Base-by-base conservation (phyloP, 345 rosid species). In the Stellera chamaejasme region DNA sequence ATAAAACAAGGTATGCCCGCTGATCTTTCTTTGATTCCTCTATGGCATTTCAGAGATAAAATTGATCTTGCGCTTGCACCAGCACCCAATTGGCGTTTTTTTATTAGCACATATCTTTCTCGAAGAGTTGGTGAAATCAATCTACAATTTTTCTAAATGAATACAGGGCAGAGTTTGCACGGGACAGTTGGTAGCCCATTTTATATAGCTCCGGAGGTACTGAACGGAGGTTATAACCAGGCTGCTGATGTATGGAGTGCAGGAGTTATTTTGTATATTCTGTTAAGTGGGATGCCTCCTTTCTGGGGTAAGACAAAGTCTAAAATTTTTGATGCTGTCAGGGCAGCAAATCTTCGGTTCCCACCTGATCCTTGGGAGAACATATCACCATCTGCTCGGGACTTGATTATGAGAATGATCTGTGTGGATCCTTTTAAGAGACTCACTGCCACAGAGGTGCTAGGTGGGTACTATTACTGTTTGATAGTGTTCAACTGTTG, bases 171-270 rank as follows among this genome's bases (percentile, higher is more conserved):
- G 55, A 78, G 60, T 63, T 67, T 82, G 77, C 72, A 63, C 23
- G 90, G 85, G 45, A 78, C 82, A 2, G 94, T 77, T 60, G 94
- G 87, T 2, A 80, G 90, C 43, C 94, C 94, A 10, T 83, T 82
- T 72, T 82, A 85, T 56, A 79, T 85, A 62, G 94, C 90, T 25
- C 90, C 90, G 0, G 90, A 85, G 71, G 94, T 85, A 62, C 62
- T 85, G 25, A 59, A 73, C 6, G 94, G 90, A 55, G 80, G 79
- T n/a, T 82, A 82, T 69, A 72, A 83, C 62, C 72, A 85, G 65
- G 81, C 82, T 58, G 94, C 88, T 62, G 94, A 82, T 72, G 72
- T 82, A 56, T 85, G 94, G 93, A 85, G 93, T 73, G 78, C 93
- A 55, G 89, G 93, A 62, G 87, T 82, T 56, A 80, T 85, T 60